Evolutionary conservation across 2,329 filamentous ascomycete genomes (phyloP).

Genomic region (Aspergillus neotritici): DNA sequence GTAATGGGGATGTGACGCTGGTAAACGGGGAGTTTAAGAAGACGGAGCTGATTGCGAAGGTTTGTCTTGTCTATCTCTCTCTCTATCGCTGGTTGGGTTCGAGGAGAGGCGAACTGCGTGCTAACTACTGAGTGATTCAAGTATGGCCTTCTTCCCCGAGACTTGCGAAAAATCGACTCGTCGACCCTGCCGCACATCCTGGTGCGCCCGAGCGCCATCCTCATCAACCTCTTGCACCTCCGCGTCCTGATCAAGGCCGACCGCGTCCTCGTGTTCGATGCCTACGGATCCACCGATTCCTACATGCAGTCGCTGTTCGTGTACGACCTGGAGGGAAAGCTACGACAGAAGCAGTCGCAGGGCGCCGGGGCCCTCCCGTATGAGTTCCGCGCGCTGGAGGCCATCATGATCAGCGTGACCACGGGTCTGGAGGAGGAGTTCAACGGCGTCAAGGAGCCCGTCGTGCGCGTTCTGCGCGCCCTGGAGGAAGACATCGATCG

Average conservation of each 20-base stretch:
- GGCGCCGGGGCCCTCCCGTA: slow-evolving; percentile 65
- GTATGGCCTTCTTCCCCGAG: slow-evolving; percentile 89
- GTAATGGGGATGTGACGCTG: slow-evolving; percentile 82
- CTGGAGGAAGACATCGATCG: slow-evolving; percentile 95
- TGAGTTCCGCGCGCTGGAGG: slow-evolving; percentile 92
- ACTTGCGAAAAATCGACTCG: slow-evolving; percentile 95
- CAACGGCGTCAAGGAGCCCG: slow-evolving; percentile 85
- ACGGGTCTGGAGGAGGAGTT: slow-evolving; percentile 90
- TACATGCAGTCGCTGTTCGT: slow-evolving; percentile 97
- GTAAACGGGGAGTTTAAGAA: slow-evolving; percentile 97
- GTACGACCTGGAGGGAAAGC: slow-evolving; percentile 90
- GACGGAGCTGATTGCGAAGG: slow-evolving; percentile 91
- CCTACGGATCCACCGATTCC: slow-evolving; percentile 88
- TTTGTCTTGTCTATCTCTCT: slow-evolving; percentile 66
- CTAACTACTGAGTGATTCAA: slow-evolving; percentile 31
- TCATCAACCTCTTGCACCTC: slow-evolving; percentile 93
- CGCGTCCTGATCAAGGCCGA: slow-evolving; percentile 94
- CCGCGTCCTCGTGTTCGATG: slow-evolving; percentile 89
- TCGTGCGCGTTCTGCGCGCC: slow-evolving; percentile 80
- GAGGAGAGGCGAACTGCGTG: slow-evolving; percentile 46
- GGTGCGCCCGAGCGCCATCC: slow-evolving; percentile 83
- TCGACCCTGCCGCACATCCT: slow-evolving; percentile 93
- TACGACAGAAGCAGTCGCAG: slow-evolving; percentile 68
- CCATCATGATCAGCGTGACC: slow-evolving; percentile 89
- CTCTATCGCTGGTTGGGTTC: too few relatives aligned